Evolutionary conservation across 2,329 filamentous ascomycete genomes (phyloP).

Genomic region (Endothia cerciana): DNA sequence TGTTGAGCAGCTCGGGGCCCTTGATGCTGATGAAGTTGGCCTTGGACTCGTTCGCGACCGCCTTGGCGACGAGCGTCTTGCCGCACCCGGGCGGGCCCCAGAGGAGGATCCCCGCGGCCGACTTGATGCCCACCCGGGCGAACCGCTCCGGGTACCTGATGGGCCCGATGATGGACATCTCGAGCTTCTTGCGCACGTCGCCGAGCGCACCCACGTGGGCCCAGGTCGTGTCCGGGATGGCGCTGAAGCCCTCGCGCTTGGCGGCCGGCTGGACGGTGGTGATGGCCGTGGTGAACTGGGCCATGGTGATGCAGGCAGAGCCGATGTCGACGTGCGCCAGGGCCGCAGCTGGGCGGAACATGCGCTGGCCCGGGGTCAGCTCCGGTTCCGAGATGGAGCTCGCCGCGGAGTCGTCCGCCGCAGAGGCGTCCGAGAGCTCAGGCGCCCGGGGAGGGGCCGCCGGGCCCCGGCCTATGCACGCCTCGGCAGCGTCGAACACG

Average conservation of each 20-base stretch:
- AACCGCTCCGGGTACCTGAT: slow-evolving; percentile 84
- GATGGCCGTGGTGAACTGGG: slow-evolving; percentile 75
- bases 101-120: slow-evolving; percentile 85
- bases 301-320: slow-evolving; percentile 47
- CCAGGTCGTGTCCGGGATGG: slow-evolving; percentile 93
- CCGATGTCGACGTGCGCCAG: slow-evolving; percentile 30
- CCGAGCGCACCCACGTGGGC: slow-evolving; percentile 84
- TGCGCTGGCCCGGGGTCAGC: neutral
- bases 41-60: slow-evolving; percentile 91
- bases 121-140: slow-evolving; percentile 74
- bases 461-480: slow-evolving; percentile 31
- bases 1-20: slow-evolving; percentile 93
- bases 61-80: slow-evolving; percentile 94
- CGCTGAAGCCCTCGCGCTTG: slow-evolving; percentile 92
- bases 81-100: slow-evolving; percentile 98
- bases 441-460: neutral
- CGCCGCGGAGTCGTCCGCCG: neutral
- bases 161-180: slow-evolving; percentile 84
- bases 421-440: neutral
- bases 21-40: slow-evolving; percentile 99
- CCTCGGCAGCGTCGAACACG: slow-evolving; percentile 40
- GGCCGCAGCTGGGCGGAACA: slow-evolving; percentile 29
- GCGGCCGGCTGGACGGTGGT: slow-evolving; percentile 78
- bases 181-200: slow-evolving; percentile 78
- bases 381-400: neutral